Conservation (phyloP, 257 asterid genomes). For the Ballota nigra region DNA sequence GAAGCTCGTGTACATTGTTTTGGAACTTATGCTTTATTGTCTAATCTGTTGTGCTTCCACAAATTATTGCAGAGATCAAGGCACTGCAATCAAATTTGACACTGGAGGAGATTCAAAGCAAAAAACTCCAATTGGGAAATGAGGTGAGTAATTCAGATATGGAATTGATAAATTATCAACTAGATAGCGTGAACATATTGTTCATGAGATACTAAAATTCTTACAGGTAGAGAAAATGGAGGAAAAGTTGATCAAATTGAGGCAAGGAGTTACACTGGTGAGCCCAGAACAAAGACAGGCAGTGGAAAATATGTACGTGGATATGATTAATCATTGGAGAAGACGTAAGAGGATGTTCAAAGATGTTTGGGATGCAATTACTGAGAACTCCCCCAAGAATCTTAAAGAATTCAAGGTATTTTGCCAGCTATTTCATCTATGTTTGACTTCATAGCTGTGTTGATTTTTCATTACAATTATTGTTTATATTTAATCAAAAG, state of each 20-base stretch:
- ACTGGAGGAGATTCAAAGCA: slow-evolving; percentile 61
- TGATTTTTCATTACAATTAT: not conserved
- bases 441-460: not conserved
- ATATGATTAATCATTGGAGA: slow-evolving; percentile 71
- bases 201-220: not conserved
- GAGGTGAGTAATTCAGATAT: slow-evolving; percentile 46
- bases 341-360: slow-evolving; percentile 90
- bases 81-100: slow-evolving; percentile 83
- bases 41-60: slow-evolving; percentile 13
- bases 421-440: not conserved
- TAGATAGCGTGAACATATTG: slow-evolving; percentile 4
- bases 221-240: slow-evolving; percentile 77
- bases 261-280: slow-evolving; percentile 81
- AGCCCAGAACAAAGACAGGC: slow-evolving; percentile 77
- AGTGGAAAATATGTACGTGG: slow-evolving; percentile 52
- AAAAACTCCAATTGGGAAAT: slow-evolving; percentile 49
- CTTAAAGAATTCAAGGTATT: slow-evolving; percentile 79
- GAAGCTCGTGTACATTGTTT: not conserved
- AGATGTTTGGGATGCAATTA: slow-evolving; percentile 92
- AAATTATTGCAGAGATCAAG: slow-evolving; percentile 60
- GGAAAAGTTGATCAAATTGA: slow-evolving; percentile 66
- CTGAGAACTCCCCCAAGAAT: slow-evolving; percentile 91
- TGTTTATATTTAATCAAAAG: slow-evolving; percentile 31
- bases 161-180: not conserved
- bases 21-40: slow-evolving; percentile 10